Evolutionary conservation across 371 early-diverging fungal species (phyloP).

Genomic region (Amoeboaphelidium protococcarum): DNA sequence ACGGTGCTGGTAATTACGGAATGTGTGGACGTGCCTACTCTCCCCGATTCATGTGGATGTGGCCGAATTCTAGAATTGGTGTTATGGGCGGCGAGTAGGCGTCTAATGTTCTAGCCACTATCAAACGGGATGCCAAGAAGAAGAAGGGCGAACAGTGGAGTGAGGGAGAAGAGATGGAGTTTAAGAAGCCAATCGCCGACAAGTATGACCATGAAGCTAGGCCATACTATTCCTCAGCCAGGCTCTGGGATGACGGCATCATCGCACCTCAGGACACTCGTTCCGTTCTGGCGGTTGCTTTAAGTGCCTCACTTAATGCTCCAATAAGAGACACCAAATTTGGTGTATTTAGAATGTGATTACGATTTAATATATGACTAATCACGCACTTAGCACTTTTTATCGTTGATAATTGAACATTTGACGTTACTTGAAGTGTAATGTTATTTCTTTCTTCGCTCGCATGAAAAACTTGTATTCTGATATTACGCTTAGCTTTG

Average conservation of each 20-base stretch:
- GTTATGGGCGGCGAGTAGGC: conserved; percentile 98
- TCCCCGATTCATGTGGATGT: conserved; percentile 89
- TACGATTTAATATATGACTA: too few relatives aligned
- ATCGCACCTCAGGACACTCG: conserved; percentile 80
- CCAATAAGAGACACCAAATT: conserved; percentile 48
- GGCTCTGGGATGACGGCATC: conserved; percentile 92
- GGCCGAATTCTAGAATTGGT: conserved; percentile 75
- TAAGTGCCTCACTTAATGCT: conserved; percentile 55
- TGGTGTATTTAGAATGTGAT: conserved; percentile 95
- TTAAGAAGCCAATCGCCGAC: conserved; percentile 60
- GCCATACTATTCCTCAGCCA: conserved; percentile 62
- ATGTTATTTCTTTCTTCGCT: too few relatives aligned
- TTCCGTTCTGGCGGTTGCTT: conserved; percentile 50
- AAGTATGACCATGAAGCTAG: conserved; percentile 83
- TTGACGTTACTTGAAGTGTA: too few relatives aligned
- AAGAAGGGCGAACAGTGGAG: conserved; percentile 52
- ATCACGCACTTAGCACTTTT: too few relatives aligned
- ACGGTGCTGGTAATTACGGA: conserved; percentile 60
- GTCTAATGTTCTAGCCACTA: conserved; percentile 72
- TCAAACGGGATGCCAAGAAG: conserved; percentile 53
- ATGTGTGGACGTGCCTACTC: conserved; percentile 93
- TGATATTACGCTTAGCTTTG: too few relatives aligned
- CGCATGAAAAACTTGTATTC: too few relatives aligned
- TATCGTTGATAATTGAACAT: too few relatives aligned
- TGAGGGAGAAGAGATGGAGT: conserved; percentile 35